A percentile compares a stretch with the other conserved stretches of the same genome.
phyloP scores from a whole-genome alignment of 2,329 filamentous ascomycete species.

The Boeremia lycopersici region DNA sequence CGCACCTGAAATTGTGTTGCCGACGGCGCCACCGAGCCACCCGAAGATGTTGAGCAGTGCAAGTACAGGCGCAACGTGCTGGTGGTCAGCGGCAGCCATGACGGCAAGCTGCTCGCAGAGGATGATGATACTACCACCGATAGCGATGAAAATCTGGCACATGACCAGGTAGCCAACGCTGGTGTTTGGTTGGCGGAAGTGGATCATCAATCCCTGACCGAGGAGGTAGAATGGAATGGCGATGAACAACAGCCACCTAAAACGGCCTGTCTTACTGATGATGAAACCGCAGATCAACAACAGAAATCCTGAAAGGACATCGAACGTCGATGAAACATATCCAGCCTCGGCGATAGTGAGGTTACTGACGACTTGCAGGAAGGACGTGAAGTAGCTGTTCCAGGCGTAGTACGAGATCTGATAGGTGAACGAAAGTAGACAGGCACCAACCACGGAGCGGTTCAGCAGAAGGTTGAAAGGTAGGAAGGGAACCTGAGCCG shows the following conservation, averaged over 20 bases:
- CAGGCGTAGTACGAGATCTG: conserved; percentile 54
- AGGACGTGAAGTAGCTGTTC: conserved; percentile 47
- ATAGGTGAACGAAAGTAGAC: conserved; percentile 62
- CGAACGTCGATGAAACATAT: conserved; percentile 44
- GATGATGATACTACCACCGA: conserved; percentile 32
- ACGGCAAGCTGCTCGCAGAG: conserved; percentile 30
- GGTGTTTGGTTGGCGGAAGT: conserved; percentile 47
- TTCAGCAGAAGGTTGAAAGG: conserved; percentile 66
- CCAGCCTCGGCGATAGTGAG: conserved; percentile 35
- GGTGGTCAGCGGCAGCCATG: conserved; percentile 38
- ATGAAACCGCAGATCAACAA: conserved; percentile 23
- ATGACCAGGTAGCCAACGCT: conserved; percentile 25
- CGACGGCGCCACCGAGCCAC: conserved; percentile 57
- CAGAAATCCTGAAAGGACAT: conserved; percentile 35
- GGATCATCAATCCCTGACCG: conserved; percentile 64
- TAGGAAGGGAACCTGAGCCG: conserved; percentile 56
- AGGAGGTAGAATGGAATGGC: conserved; percentile 62
- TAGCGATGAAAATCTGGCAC: conserved; percentile 31
- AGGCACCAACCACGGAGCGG: conserved; percentile 64
- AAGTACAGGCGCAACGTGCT: conserved; percentile 55
- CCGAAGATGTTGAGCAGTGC: conserved; percentile 62
- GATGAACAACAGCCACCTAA: conserved; percentile 54
- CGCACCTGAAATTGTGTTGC: conserved; percentile 61
- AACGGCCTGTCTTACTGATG: conserved; percentile 29
- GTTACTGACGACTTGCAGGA: conserved; percentile 45